Evolutionary conservation across 169 alveolate species (phyloP).

Genomic region (Cryptosporidium felis): DNA sequence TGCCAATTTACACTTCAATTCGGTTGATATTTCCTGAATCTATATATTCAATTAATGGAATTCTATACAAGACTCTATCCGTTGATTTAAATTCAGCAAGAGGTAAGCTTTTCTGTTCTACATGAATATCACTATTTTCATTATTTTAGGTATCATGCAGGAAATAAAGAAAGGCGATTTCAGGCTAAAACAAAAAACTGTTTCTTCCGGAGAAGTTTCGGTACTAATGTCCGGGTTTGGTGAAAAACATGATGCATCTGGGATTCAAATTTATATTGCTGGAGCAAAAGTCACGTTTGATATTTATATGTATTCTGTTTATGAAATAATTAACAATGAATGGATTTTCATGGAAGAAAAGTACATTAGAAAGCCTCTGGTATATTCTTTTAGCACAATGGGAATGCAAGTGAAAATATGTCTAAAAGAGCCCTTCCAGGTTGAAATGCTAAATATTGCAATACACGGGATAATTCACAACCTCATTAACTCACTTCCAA

Average conservation of each 20-base stretch:
- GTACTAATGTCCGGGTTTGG: conserved; percentile 59
- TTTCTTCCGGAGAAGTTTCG: conserved; percentile 44
- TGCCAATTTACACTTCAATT: conserved; percentile 34
- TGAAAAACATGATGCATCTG: conserved; percentile 1
- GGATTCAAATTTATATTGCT: conserved; percentile 7
- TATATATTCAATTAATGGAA: conserved; percentile 56
- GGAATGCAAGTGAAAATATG: conserved; percentile 45
- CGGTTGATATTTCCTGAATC: conserved; percentile 43
- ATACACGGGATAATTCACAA: conserved; percentile 51
- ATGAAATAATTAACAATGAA: conserved; percentile 27
- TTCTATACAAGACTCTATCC: not conserved
- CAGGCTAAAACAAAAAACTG: conserved; percentile 33
- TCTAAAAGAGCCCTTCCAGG: not conserved
- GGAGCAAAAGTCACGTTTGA: conserved; percentile 49
- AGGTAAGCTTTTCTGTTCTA: conserved; percentile 26
- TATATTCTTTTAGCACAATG: conserved; percentile 52
- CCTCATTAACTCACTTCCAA: conserved; percentile 34
- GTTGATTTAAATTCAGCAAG: conserved; percentile 13
- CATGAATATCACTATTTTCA: not conserved
- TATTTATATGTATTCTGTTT: conserved; percentile 7
- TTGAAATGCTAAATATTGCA: conserved; percentile 20
- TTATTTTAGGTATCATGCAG: conserved; percentile 11
- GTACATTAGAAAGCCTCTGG: conserved; percentile 32
- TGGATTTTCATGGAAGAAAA: conserved; percentile 49
- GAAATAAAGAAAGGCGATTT: conserved; percentile 19